Conservation (phyloP, 2,329 filamentous ascomycete species). For the Pseudogymnoascus sp. region DNA sequence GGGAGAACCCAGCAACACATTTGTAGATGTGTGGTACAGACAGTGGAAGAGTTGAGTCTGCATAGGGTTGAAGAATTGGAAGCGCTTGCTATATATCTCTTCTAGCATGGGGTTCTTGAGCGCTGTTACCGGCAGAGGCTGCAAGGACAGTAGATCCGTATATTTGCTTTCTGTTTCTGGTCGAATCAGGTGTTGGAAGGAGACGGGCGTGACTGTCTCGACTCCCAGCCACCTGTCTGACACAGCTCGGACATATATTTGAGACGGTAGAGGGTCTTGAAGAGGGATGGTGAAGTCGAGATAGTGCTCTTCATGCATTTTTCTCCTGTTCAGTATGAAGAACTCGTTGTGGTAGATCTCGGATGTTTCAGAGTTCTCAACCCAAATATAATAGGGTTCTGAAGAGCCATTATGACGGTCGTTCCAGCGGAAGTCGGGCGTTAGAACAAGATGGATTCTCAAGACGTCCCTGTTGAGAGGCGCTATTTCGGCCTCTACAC, state of each 20-base stretch:
- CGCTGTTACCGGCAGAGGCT: conserved; percentile 79
- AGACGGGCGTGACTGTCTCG: conserved; percentile 89
- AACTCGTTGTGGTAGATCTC: conserved; percentile 98
- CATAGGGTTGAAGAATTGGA: conserved; percentile 98
- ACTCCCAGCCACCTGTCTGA: conserved; percentile 96
- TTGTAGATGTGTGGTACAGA: conserved; percentile 83
- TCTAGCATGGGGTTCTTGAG: conserved; percentile 82
- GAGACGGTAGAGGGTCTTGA: conserved; percentile 83
- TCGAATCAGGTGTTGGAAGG: conserved; percentile 94
- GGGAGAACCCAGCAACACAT: conserved; percentile 89
- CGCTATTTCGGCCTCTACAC: conserved; percentile 87
- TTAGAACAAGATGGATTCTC: conserved; percentile 78
- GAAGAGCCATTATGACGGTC: conserved; percentile 88
- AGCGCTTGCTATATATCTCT: conserved; percentile 79
- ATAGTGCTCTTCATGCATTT: conserved; percentile 93
- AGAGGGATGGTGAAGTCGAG: conserved; percentile 96
- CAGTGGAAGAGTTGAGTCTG: conserved; percentile 98
- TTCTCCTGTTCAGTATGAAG: conserved; percentile 84
- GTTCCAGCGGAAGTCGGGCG: conserved; percentile 90
- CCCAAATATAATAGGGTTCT: conserved; percentile 98
- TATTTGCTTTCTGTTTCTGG: conserved; percentile 97
- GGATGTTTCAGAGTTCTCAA: conserved; percentile 94
- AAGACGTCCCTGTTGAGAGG: conserved; percentile 91
- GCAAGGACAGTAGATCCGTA: conserved; percentile 84
- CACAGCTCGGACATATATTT: conserved; percentile 91